Evolutionary conservation across 179 eudicot genomes (phyloP), one percentile per base, ranked within the genome.

Genomic region (Spinacia oleracea): DNA sequence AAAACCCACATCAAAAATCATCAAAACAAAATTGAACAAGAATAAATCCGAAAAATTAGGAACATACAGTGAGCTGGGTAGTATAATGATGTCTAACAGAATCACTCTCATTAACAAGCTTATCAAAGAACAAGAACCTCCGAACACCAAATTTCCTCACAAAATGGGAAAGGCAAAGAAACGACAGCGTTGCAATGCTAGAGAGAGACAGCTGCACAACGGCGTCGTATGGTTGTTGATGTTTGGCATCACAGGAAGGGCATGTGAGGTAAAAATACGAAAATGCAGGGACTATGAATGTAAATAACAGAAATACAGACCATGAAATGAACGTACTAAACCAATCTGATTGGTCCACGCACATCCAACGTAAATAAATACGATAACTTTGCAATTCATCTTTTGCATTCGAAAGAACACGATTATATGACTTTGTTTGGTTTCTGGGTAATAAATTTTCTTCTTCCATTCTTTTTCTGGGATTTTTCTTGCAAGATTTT

Each of bases 101-200:
- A 80, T 89, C 97, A 83, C 99, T 93, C 82, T 93, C 98, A 75
- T 89, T 80, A 27, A 89, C 89, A 58, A 96, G 89, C 85, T 89
- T 91, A 82, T 96, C 98, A 38, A 96, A 88, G 84, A 93, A 96
- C 83, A 96, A 79, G 72, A 93, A 91, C 79, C 93, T 89, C 78
- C 97, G 32, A 0, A 96, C 78, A n/a, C 99, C 97, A 67, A 73
- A 93, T 82, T 82, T 84, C 50, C 84, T 88, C 0, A 89, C 82
- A 70, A 89, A 96, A 9, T 78, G 32, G 0, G 99, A 79, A 9
- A 96, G 80, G 48, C 91, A 93, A 16, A 93, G n/a, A 72, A 91
- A 96, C 60, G 99, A 96, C 35, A 96, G 77, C 32, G 94, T 53
- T 1, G 99, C 92, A 43, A 93, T 68, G 66, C 84, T 65, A 72